Evolutionary conservation across 257 asterid species (phyloP).

Genomic region (Handroanthus guayacan): DNA sequence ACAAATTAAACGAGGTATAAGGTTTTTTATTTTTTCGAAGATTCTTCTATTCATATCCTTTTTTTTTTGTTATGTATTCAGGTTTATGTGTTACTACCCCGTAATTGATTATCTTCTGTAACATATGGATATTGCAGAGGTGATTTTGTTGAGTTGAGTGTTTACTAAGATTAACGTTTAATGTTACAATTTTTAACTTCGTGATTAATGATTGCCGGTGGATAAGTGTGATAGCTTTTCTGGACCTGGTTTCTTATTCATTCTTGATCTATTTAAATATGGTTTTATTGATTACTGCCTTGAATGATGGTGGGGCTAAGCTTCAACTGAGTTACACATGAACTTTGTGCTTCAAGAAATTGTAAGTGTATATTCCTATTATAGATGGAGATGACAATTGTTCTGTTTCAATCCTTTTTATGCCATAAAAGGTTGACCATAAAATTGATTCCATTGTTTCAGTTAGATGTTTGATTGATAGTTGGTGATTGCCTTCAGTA

Average conservation of each 20-base stretch:
- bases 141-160: not conserved
- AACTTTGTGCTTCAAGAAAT: constrained; percentile 1
- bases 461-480: constrained; percentile 13
- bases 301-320: not conserved
- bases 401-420: not conserved
- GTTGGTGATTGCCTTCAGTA: not conserved
- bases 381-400: not conserved
- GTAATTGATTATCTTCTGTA: not conserved
- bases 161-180: not conserved
- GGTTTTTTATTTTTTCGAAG: not conserved
- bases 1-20: constrained; percentile 63
- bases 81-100: not conserved
- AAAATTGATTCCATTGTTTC: not conserved
- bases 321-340: not conserved
- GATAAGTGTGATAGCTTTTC: not conserved
- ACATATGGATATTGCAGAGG: not conserved
- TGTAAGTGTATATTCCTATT: not conserved
- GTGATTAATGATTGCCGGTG: not conserved
- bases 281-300: not conserved
- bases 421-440: not conserved
- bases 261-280: not conserved
- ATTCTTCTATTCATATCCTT: not conserved
- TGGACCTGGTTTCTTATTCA: not conserved
- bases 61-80: not conserved
- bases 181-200: not conserved